These are phyloP conservation scores for Elymus sibiricus DNA, from an alignment of 176 grass and related monocot species.

Conservation along the genomic window DNA sequence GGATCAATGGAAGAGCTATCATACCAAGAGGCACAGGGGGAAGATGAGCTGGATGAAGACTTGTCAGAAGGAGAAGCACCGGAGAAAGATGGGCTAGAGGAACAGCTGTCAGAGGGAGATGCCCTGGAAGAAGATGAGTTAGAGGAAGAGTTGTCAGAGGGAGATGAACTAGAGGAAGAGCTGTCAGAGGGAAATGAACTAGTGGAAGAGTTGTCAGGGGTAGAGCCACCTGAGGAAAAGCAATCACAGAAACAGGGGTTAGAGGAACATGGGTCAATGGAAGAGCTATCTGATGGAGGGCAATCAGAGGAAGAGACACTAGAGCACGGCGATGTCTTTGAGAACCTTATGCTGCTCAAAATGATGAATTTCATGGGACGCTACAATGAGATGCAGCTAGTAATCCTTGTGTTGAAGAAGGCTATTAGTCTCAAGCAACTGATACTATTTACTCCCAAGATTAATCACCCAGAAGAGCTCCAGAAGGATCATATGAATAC, in stretches of 20 bases:
- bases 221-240: not conserved
- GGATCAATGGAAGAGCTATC: not conserved
- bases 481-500: not conserved
- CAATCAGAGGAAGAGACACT: not conserved
- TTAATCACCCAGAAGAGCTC: not conserved
- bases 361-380: not conserved
- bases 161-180: not conserved
- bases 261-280: not conserved
- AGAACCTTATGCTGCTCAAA: slow-evolving; percentile 17
- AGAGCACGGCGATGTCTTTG: not conserved
- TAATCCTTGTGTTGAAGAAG: slow-evolving; percentile 24
- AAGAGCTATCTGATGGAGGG: not conserved
- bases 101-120: not conserved
- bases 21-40: not conserved
- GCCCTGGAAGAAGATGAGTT: not conserved
- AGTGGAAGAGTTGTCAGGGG: not conserved
- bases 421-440: not conserved
- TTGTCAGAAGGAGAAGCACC: not conserved
- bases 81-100: not conserved
- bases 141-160: not conserved
- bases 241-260: not conserved
- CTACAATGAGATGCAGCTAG: not conserved
- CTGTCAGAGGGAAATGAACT: not conserved
- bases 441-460: not conserved
- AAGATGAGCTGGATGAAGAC: not conserved